Base-by-base conservation (phyloP, 208 protist species). In the Leishmania aethiopica region DNA sequence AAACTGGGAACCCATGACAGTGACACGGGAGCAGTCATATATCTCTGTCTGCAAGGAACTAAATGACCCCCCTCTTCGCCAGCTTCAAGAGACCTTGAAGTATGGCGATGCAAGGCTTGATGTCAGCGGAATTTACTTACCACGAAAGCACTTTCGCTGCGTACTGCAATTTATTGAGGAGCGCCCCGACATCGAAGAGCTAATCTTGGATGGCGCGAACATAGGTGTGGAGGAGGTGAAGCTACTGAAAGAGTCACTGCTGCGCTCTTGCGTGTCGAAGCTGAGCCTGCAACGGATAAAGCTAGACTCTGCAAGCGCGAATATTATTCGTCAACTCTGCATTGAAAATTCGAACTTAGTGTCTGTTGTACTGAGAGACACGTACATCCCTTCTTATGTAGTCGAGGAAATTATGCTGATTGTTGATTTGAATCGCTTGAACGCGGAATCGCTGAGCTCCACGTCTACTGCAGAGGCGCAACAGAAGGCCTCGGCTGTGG, bases 91-190 rank as follows among this genome's bases (percentile, higher is more conserved):
- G 13, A 13, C 74, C 11, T 22, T 81, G 42, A 40, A 76, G 59
- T 8, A 40, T 28, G 49, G 5, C 3, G 47, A n/a, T 53, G 25
- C 69, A 40, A 86, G 47, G 69, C 73, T 86, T 49, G 78, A 86
- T 51, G 81, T 93, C 51, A 91, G 89, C 82, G 62, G 47, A 11
- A 83, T 91, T 84, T 87, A 92, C 49, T 72, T 93, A 77, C 86
- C 90, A 15, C 78, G 84, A 37, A 87, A 80, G 71, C 84, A 90
- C 64, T 81, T 95, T 51, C 57, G 70, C 53, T 87, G 83, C 59
- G 42, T 95, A 22, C 60, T 93, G 69, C 59, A 53, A 5, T 72
- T 93, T 15, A 49, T 91, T 35, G 78, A 87, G 67, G 69, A 90
- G 40, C 87, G 87, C 5, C 83, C 80, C 28, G 87, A 95, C 72